Evolutionary conservation across 2,329 filamentous ascomycete species (phyloP), one percentile per base, ranked within the genome.

Genomic region (Aspergillus sp.): DNA sequence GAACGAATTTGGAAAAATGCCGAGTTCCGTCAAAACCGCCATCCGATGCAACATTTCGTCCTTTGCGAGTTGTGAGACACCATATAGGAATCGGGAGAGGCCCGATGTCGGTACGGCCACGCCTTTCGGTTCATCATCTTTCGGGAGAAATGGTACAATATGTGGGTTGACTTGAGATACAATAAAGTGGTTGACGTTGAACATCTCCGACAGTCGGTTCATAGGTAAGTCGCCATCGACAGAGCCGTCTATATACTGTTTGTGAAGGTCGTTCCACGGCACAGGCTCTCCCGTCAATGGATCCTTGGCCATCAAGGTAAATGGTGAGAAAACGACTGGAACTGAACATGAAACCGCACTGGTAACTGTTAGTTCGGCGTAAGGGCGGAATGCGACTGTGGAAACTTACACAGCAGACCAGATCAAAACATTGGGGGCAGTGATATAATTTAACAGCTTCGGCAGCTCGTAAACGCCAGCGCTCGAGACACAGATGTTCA

Each of bases 181-280:
- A 68, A 98, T 97, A 73, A 97, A 97, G 74, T 97, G 94, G 72
- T 97, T 97, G 74, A 97, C 93, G 72, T 97, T 97, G 82, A 97
- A 97, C 90, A 97, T 93, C 72, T 97, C 93, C 0, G 93, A 89
- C 17, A 98, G 82, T 2, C 92, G 87, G 22, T 90, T 92, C 87
- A 96, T 96, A 1, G 94, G 94, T 3, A 98, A 82, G 75, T 98
- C 94, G 62, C 95, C 95, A 73, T 97, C 93, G 23, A 98, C 92
- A 0, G 93, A 97, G 1, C 94, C 94, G 74, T 98, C 94, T 55
- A 98, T 96, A 86, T 92, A 97, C 66, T 87, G 87, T 72, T 93
- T 91, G 30, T 91, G 89, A 3, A 90, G 89, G 15, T 92, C 91
- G 68, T 95, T 93, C 93, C 93, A 97, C 0, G 91, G 89, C 17